Conservation (phyloP, 2,329 filamentous ascomycete species). For the Cordyceps pruinosa region DNA sequence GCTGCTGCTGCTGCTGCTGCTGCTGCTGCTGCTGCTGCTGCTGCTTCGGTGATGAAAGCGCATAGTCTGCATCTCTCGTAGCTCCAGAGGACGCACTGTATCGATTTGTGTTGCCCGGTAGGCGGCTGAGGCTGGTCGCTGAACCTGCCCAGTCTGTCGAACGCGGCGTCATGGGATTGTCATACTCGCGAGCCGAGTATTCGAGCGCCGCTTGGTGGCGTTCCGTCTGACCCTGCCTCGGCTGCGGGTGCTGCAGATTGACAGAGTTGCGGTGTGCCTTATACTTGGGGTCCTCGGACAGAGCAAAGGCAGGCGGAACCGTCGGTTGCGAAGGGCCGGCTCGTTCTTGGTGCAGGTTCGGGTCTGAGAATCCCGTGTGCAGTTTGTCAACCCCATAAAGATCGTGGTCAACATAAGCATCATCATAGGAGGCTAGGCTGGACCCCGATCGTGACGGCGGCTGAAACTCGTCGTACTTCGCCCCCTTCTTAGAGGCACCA, state of each 20-base stretch:
- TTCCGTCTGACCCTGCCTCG: constrained; percentile 64
- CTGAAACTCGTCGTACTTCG: constrained; percentile 52
- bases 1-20: too few species aligned
- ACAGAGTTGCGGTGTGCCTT: constrained; percentile 74
- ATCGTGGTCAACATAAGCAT: constrained; percentile 47
- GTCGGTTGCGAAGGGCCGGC: background rate
- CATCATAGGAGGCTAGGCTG: constrained; percentile 62
- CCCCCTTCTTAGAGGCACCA: constrained; percentile 47
- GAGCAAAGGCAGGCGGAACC: constrained; percentile 5
- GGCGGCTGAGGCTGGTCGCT: constrained; percentile 49
- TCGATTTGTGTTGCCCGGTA: constrained; percentile 39
- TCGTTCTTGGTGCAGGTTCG: constrained; percentile 32
- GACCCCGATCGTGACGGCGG: constrained; percentile 70
- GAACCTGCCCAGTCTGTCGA: constrained; percentile 59
- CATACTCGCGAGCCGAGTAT: constrained; percentile 62
- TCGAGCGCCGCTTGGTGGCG: constrained; percentile 69
- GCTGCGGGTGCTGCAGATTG: constrained; percentile 74
- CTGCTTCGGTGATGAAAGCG: constrained; percentile 36
- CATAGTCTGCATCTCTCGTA: constrained; percentile 36
- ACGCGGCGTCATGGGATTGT: constrained; percentile 51
- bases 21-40: constrained; percentile 23
- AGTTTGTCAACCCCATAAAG: constrained; percentile 55
- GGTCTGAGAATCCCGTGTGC: constrained; percentile 49
- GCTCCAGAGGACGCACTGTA: constrained; percentile 38
- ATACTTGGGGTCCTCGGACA: constrained; percentile 65